A percentile compares a stretch with the other conserved stretches of the same genome.
Conservation (phyloP, 1,284 basidiomycete genomes). For the Meripilus lineatus region DNA sequence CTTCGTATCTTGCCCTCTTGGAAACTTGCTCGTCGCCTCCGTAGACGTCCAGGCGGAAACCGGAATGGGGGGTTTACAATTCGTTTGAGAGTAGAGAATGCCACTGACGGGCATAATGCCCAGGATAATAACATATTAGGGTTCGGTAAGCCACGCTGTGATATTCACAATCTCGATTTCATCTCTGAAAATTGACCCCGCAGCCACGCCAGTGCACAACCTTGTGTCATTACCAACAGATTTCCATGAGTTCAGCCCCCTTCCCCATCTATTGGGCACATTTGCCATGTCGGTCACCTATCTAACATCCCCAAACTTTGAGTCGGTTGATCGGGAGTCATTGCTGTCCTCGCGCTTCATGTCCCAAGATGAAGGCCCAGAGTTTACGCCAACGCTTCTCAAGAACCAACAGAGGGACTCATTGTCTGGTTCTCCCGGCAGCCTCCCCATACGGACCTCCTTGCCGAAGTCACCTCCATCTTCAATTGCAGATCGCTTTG, state of each 20-base stretch:
- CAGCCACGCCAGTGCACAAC: slow-evolving; percentile 37
- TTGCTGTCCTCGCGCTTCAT: slow-evolving; percentile 69
- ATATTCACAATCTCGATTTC: slow-evolving; percentile 15
- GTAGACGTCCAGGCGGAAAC: slow-evolving; percentile 36
- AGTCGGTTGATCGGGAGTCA: slow-evolving; percentile 69
- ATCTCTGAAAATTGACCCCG: slow-evolving; percentile 8
- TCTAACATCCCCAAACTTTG: slow-evolving; percentile 61
- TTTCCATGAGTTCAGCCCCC: slow-evolving; percentile 52
- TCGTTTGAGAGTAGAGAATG: slow-evolving; percentile 42
- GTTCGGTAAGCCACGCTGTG: slow-evolving; percentile 31
- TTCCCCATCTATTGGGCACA: slow-evolving; percentile 64
- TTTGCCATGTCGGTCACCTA: slow-evolving; percentile 59
- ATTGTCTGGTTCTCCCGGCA: slow-evolving; percentile 39
- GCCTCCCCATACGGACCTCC: slow-evolving; percentile 37
- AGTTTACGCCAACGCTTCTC: slow-evolving; percentile 59
- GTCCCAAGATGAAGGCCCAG: slow-evolving; percentile 50
- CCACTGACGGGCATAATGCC: slow-evolving; percentile 23
- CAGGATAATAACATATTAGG: slow-evolving; percentile 30
- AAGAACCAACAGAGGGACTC: slow-evolving; percentile 51
- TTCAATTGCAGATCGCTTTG: slow-evolving; percentile 51
- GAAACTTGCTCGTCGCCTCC: slow-evolving; percentile 60
- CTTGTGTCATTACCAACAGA: slow-evolving; percentile 41
- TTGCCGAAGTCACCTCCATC: slow-evolving; percentile 39
- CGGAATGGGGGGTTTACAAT: slow-evolving; percentile 49
- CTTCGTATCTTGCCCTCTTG: slow-evolving; percentile 69